Percentiles rank a stretch among this genome's conserved stretches.
phyloP scores from a whole-genome alignment of 441 rosid genomes.

The Mallotus japonicus region DNA sequence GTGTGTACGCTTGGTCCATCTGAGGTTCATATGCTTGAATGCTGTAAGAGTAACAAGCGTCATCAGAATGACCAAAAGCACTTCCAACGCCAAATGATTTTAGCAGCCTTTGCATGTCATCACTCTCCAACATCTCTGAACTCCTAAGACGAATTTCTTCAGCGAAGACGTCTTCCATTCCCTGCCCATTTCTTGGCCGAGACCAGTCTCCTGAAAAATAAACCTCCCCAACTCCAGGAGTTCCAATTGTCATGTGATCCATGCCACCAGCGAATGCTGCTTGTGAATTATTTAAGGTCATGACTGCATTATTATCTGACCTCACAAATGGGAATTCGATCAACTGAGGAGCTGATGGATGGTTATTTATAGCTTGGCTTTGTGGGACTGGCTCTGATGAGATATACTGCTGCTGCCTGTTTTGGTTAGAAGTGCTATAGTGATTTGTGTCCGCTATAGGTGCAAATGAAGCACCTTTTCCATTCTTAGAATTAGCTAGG shows the following conservation, averaged over 20 bases:
- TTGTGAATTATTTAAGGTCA: conserved; percentile 39
- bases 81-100: conserved; percentile 52
- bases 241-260: conserved; percentile 45
- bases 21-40: conserved; percentile 50
- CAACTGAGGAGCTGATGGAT: conserved; percentile 44
- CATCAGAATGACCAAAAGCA: conserved; percentile 47
- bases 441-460: conserved; percentile 32
- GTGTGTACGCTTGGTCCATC: conserved; percentile 32
- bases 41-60: conserved; percentile 51
- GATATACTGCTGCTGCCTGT: conserved; percentile 33
- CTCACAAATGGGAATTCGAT: conserved; percentile 58
- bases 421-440: conserved; percentile 32
- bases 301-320: conserved; percentile 37
- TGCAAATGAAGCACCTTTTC: conserved; percentile 33
- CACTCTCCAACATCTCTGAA: conserved; percentile 78
- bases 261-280: conserved; percentile 41
- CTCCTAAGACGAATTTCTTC: conserved; percentile 75
- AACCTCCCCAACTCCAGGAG: conserved; percentile 30
- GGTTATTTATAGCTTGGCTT: conserved; percentile 34
- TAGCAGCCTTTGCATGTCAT: conserved; percentile 85
- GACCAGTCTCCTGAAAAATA: conserved; percentile 64
- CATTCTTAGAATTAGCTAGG: conserved; percentile 40
- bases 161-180: conserved; percentile 52
- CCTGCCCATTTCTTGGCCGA: conserved; percentile 46
- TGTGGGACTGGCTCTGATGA: conserved; percentile 40